Base-by-base conservation (phyloP, 345 rosid species). In the Eucalyptus tenuipes region DNA sequence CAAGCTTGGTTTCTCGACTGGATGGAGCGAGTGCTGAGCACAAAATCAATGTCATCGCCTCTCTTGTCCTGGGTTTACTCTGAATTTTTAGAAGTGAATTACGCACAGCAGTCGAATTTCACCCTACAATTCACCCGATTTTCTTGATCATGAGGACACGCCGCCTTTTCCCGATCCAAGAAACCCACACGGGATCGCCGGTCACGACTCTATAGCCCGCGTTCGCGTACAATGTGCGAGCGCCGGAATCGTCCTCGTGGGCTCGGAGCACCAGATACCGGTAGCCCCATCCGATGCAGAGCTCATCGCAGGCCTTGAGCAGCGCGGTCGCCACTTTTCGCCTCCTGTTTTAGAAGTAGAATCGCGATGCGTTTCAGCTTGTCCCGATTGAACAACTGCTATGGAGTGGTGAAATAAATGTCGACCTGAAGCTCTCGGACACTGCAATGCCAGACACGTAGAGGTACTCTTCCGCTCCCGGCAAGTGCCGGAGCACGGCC, bases 391-490 rank as follows among this genome's bases (percentile, higher is more conserved):
- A 24, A 61, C 29, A 25, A 24, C 33, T 24, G 44, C 33, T 15
- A 20, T 84, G 31, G 29, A 49, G 24, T 87, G 33, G 8, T 22
- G 25, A 48, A 66, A 79, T 31, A 37, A 48, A 49, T 16, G 68
- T 22, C 24, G 68, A 95, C 99, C 97, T 94, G 92, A 92, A 95
- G 89, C 87, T 85, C 88, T 90, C 89, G 13, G 95, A 92, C 66
- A 97, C 98, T 5, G 99, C 99, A 5, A 96, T 95, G 10, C 99
- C 98, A 4, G 99, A 97, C 14, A 97, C 91, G 59, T 97, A 97
- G 42, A 97, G 95, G 75, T 96, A 97, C 66, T 96, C 99, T 14
- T 94, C 94, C 2, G 93, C 95, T 31, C 94, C 95, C 3, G 85
- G 89, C 48, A 94, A 94, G 89, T 95, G 95, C 9, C 64, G 89